These are phyloP conservation scores for Umbilicaria muhlenbergii DNA, from an alignment of 495 filamentous ascomycete species.

Conservation along the genomic window DNA sequence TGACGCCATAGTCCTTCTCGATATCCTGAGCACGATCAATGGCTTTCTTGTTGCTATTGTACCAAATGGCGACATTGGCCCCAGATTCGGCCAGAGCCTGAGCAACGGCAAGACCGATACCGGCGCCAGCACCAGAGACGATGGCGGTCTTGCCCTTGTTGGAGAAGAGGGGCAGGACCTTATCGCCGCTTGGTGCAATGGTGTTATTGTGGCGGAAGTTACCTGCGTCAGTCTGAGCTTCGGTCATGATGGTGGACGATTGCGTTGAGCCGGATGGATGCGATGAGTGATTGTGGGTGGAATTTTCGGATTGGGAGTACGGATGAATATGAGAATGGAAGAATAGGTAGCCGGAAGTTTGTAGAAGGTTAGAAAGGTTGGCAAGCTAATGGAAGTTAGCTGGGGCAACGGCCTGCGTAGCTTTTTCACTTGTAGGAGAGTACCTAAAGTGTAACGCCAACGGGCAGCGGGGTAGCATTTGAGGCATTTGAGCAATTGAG, in stretches of 20 bases:
- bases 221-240: slow-evolving; percentile 25
- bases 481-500: no score
- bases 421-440: no score
- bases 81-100: slow-evolving; percentile 67
- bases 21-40: slow-evolving; percentile 56
- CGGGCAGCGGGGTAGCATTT: no score
- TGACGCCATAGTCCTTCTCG: slow-evolving; percentile 61
- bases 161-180: slow-evolving; percentile 66
- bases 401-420: no score
- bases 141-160: slow-evolving; percentile 74
- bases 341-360: no score
- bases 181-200: slow-evolving; percentile 38
- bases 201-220: slow-evolving; percentile 47
- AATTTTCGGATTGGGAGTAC: no score
- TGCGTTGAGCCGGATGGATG: background rate
- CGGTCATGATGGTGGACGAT: background rate
- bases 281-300: no score
- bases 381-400: no score
- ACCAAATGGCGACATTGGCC: slow-evolving; percentile 80
- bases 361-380: no score
- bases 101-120: slow-evolving; percentile 69
- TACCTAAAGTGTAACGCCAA: no score
- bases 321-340: no score
- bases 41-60: slow-evolving; percentile 61
- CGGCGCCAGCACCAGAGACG: slow-evolving; percentile 65